These are phyloP conservation scores for Clonostachys rhizophaga DNA, from an alignment of 2,329 filamentous ascomycete species.

Conservation along the genomic window DNA sequence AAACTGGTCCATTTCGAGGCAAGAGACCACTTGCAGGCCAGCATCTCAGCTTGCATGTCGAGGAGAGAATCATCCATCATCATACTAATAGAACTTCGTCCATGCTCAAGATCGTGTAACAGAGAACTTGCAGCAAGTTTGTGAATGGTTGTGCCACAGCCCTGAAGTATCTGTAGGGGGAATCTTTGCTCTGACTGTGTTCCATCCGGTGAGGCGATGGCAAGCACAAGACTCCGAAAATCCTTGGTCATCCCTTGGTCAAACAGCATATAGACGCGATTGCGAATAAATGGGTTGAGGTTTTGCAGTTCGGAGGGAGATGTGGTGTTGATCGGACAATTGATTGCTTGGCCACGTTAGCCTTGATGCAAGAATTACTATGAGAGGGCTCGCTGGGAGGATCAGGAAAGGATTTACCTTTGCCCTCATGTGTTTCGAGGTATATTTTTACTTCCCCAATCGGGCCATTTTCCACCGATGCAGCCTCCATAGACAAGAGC, in stretches of 20 bases:
- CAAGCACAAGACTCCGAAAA: too few species aligned
- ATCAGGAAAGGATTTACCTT: not conserved
- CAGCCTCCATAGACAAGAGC: conserved; percentile 2
- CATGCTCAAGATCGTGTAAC: conserved; percentile 1
- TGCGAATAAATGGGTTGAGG: too few species aligned
- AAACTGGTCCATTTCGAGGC: conserved; percentile 5
- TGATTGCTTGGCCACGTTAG: too few species aligned
- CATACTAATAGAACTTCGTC: too few species aligned
- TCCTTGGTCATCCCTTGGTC: too few species aligned
- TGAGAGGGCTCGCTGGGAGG: not conserved
- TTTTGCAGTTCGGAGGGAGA: too few species aligned
- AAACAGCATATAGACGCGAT: too few species aligned
- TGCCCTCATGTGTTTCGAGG: too few species aligned
- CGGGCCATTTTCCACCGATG: conserved; percentile 1
- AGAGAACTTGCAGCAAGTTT: conserved; percentile 1
- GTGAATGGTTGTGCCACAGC: not conserved
- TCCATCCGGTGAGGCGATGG: too few species aligned
- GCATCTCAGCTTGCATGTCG: not conserved
- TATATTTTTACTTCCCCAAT: not conserved
- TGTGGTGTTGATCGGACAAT: too few species aligned
- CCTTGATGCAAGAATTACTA: not conserved
- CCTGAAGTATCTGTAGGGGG: not conserved
- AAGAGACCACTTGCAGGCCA: conserved; percentile 2
- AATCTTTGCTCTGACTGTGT: not conserved
- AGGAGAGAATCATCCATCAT: not conserved